These are phyloP conservation scores for Theileria luwenshuni DNA, from an alignment of 169 alveolate species.

Conservation along the genomic window DNA sequence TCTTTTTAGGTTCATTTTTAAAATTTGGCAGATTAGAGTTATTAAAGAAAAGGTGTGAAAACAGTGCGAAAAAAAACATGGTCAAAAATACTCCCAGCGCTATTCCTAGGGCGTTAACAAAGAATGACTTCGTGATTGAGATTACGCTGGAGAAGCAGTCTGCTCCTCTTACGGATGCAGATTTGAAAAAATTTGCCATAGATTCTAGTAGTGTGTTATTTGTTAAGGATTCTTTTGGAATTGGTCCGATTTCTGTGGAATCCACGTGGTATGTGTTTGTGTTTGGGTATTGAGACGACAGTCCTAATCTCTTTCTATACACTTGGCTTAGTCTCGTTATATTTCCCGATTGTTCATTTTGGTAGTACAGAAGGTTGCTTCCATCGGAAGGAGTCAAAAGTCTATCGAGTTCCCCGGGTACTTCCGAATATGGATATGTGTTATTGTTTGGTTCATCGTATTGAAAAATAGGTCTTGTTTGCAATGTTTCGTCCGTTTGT, in stretches of 20 bases:
- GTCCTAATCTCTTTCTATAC: slow-evolving; percentile 4
- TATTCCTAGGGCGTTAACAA: slow-evolving; percentile 50
- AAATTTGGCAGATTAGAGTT: slow-evolving; percentile 11
- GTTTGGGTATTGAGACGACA: slow-evolving; percentile 11
- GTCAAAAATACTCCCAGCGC: slow-evolving; percentile 57
- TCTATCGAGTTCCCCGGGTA: slow-evolving; percentile 3
- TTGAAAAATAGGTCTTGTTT: slow-evolving; percentile 25
- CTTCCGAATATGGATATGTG: slow-evolving; percentile 24
- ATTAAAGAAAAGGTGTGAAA: slow-evolving; percentile 19
- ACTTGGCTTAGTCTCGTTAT: background rate
- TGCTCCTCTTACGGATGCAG: background rate
- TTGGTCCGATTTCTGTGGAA: too few relatives aligned
- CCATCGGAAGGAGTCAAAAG: slow-evolving; percentile 8
- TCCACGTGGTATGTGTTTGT: too few relatives aligned
- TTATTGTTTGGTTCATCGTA: background rate
- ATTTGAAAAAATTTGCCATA: background rate
- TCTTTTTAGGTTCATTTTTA: slow-evolving; percentile 31
- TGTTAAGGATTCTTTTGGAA: background rate
- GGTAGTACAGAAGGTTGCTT: background rate
- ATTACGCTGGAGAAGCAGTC: slow-evolving; percentile 17
- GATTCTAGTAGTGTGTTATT: background rate
- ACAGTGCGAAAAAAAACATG: slow-evolving; percentile 22
- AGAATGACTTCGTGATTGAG: slow-evolving; percentile 25
- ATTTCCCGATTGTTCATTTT: background rate
- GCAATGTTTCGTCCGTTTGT: slow-evolving; percentile 3